Conservation (phyloP, 108 stramenopile species). For the Nitzschia sp. region DNA sequence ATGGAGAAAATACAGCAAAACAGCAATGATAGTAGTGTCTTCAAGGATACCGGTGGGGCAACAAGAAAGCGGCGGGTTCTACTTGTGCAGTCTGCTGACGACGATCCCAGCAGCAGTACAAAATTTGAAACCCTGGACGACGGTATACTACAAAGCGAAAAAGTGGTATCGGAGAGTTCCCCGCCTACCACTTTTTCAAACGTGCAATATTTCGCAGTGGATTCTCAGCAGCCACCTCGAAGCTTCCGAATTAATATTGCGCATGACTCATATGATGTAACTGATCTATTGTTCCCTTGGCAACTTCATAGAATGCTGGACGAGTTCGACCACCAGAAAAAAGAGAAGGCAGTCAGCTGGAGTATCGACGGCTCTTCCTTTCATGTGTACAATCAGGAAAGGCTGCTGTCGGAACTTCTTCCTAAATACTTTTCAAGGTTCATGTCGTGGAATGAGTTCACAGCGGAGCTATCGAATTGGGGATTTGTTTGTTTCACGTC, state of each 20-base stretch:
- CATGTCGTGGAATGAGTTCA: constrained; percentile 14
- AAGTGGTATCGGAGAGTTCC: no score
- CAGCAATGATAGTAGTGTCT: no score
- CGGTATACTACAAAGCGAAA: no score
- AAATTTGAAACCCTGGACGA: no score
- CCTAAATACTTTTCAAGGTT: constrained; percentile 11
- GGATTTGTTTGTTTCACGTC: constrained; percentile 32
- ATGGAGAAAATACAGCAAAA: no score
- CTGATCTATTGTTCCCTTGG: constrained; percentile 28
- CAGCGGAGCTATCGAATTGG: constrained; percentile 16
- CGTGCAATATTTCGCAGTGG: no score
- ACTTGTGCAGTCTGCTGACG: no score
- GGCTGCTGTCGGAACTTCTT: constrained; percentile 7
- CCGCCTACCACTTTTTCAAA: no score
- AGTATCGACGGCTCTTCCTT: constrained; percentile 24
- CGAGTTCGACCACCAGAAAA: constrained; percentile 1
- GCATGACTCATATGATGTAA: neutral
- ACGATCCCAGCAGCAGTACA: no score
- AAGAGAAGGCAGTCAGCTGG: constrained; percentile 10
- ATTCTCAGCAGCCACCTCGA: no score
- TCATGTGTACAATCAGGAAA: constrained; percentile 10
- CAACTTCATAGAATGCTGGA: constrained; percentile 26
- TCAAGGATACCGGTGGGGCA: no score
- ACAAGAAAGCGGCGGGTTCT: no score
- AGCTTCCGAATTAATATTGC: neutral